Percentiles rank a stretch among this genome's conserved stretches.
Evolutionary conservation across 805 yeast genomes (phyloP).

Genomic region (Candida mattraensis): DNA sequence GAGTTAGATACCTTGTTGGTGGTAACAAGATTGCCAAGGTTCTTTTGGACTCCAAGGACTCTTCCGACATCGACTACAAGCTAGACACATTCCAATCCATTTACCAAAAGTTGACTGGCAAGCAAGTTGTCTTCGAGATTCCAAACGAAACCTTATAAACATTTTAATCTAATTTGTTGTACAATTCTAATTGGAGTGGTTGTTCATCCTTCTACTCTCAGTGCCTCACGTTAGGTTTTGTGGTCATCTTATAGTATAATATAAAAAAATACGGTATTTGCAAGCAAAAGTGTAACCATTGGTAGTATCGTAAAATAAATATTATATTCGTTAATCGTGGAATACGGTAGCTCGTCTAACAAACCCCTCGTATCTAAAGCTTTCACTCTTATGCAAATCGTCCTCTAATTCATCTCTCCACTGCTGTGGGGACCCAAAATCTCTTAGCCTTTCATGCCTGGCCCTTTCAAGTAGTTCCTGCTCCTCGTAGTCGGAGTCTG

Average conservation of each 20-base stretch:
- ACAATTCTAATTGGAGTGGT: no score
- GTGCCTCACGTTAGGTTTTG: no score
- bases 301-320: neutral
- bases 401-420: slow-evolving; percentile 6
- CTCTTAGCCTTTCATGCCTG: no score
- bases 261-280: neutral
- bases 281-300: neutral
- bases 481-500: neutral
- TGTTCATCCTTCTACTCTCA: no score
- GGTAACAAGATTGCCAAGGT: slow-evolving; percentile 98
- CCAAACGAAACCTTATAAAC: slow-evolving; percentile 53
- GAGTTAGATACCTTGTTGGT: slow-evolving; percentile 98
- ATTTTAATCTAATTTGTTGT: slow-evolving; percentile 10
- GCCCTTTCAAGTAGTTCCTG: no score
- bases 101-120: slow-evolving; percentile 98
- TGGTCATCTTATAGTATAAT: no score
- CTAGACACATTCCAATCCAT: slow-evolving; percentile 99
- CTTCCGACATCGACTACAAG: slow-evolving; percentile 96
- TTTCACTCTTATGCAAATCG: slow-evolving; percentile 8
- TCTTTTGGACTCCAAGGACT: slow-evolving; percentile 96
- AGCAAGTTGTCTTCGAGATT: slow-evolving; percentile 98
- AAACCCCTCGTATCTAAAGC: slow-evolving; percentile 19
- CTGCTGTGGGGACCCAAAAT: no score
- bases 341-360: slow-evolving; percentile 18
- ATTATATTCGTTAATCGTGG: slow-evolving; percentile 12